A percentile compares a stretch with the other conserved stretches of the same genome.
These are phyloP conservation scores for Xerophyta viscosa DNA, from an alignment of 106 monocot genomes.

Conservation along the genomic window DNA sequence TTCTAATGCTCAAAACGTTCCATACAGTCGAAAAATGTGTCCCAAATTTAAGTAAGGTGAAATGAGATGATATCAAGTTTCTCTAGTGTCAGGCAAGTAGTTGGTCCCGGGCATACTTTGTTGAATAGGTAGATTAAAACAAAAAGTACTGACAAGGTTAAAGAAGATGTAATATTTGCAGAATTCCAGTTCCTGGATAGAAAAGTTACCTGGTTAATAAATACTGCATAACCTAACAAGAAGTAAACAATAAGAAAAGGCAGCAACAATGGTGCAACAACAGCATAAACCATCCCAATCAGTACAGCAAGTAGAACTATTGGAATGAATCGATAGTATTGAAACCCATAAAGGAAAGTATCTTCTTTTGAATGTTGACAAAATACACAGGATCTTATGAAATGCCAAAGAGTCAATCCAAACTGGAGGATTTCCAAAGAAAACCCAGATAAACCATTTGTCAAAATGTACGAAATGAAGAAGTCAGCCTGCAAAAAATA, in stretches of 20 bases:
- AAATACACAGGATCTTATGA: slow-evolving; percentile 30
- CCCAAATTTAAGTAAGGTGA: too few relatives aligned
- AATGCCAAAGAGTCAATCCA: slow-evolving; percentile 50
- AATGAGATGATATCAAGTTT: too few relatives aligned
- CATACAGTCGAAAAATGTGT: too few relatives aligned
- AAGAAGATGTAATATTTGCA: too few relatives aligned
- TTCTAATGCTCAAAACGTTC: too few relatives aligned
- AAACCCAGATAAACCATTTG: slow-evolving; percentile 69
- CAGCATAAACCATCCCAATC: slow-evolving; percentile 76
- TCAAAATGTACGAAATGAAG: slow-evolving; percentile 73
- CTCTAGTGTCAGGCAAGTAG: too few relatives aligned
- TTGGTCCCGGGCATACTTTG: too few relatives aligned
- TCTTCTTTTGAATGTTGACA: slow-evolving; percentile 17
- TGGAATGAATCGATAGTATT: slow-evolving; percentile 62
- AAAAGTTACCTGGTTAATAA: slow-evolving; percentile 57
- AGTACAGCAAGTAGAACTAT: slow-evolving; percentile 64
- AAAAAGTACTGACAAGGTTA: too few relatives aligned
- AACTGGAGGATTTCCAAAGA: slow-evolving; percentile 63
- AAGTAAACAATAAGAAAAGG: slow-evolving; percentile 74
- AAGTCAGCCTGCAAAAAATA: slow-evolving; percentile 61
- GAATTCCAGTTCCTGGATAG: neutral
- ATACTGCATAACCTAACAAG: slow-evolving; percentile 65
- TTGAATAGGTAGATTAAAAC: too few relatives aligned
- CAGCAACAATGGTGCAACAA: slow-evolving; percentile 55
- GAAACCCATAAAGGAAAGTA: slow-evolving; percentile 55